Conservation (phyloP, 2,329 filamentous ascomycete species). For the Cladosporium sp. region DNA sequence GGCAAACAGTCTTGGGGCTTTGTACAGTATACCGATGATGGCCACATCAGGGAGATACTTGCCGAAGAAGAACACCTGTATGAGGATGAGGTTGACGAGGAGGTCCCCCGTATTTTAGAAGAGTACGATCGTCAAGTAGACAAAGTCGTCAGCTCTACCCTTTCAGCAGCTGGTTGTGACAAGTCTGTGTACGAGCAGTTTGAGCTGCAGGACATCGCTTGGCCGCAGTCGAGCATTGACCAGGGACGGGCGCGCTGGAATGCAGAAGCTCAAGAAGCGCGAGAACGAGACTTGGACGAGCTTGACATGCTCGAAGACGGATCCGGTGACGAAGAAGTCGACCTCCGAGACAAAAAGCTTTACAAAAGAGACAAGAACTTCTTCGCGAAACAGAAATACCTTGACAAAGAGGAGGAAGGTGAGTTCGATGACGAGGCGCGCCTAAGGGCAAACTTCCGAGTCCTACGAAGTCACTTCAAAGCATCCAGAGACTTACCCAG, state of each 20-base stretch:
- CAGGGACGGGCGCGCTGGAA: not conserved
- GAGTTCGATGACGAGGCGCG: not conserved
- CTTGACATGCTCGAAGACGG: not conserved
- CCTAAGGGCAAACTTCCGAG: not conserved
- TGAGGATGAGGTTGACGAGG: not conserved
- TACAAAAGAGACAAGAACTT: not conserved
- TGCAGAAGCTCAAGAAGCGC: not conserved
- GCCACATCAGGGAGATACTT: not conserved
- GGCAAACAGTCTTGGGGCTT: not conserved
- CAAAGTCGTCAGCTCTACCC: not conserved
- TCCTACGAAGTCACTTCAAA: not conserved
- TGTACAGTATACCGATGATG: not conserved
- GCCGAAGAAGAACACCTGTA: not conserved
- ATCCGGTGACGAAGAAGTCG: not conserved
- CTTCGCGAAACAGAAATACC: not conserved
- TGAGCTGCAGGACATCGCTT: not conserved
- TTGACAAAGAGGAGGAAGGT: too few relatives aligned
- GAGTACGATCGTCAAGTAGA: not conserved
- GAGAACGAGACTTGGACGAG: not conserved
- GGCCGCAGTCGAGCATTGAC: not conserved
- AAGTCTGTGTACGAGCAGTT: not conserved
- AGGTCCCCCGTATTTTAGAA: not conserved
- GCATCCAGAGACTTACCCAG: not conserved
- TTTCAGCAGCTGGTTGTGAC: not conserved
- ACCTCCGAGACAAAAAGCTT: not conserved